phyloP scores from a whole-genome alignment of 176 grass and related monocot genomes.

The Phoenix roebelenii region DNA sequence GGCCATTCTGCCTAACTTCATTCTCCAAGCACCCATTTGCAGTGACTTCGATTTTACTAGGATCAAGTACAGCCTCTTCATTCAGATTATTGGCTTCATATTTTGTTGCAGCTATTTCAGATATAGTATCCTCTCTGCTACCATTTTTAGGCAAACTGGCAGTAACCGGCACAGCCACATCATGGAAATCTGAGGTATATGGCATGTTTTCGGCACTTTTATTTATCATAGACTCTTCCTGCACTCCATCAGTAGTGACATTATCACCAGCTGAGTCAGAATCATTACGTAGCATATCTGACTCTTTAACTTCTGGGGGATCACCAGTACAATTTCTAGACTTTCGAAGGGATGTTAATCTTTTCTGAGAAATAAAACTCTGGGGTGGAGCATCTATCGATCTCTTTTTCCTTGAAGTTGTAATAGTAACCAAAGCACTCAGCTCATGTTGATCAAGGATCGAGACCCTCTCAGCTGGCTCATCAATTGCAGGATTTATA shows the following conservation, averaged over 20 bases:
- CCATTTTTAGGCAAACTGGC: constrained; percentile 16
- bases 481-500: constrained; percentile 39
- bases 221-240: constrained; percentile 15
- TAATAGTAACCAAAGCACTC: constrained; percentile 34
- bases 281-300: constrained; percentile 23
- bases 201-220: constrained; percentile 20
- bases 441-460: constrained; percentile 65
- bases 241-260: constrained; percentile 23
- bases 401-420: constrained; percentile 43
- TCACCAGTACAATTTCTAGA: constrained; percentile 38
- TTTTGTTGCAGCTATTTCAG: constrained; percentile 20
- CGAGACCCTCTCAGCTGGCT: constrained; percentile 48
- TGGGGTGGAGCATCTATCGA: constrained; percentile 23
- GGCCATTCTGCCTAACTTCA: constrained; percentile 38
- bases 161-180: constrained; percentile 16
- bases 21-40: constrained; percentile 29
- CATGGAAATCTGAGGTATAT: constrained; percentile 12
- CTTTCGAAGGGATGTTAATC: constrained; percentile 17
- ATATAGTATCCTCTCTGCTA: constrained; percentile 10
- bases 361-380: constrained; percentile 16
- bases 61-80: constrained; percentile 17
- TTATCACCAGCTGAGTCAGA: constrained; percentile 27
- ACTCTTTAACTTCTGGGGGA: constrained; percentile 13
- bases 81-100: constrained; percentile 19
- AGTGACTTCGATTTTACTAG: constrained; percentile 31